Evolutionary conservation across 768 basidiomycete species (phyloP).

Genomic region (Hericium coralloides): DNA sequence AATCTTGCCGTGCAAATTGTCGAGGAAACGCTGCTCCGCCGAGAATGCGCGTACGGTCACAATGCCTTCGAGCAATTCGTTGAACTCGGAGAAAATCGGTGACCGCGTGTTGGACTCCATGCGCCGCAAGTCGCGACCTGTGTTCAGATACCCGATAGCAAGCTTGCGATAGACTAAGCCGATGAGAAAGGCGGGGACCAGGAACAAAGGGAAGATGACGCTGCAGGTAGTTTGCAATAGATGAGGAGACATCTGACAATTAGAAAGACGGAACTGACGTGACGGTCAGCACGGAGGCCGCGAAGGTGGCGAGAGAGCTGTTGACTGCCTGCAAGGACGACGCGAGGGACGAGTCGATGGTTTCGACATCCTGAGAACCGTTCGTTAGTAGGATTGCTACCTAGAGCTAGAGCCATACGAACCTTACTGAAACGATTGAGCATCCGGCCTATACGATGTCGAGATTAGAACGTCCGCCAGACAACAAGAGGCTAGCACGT

Average conservation of each 20-base stretch:
- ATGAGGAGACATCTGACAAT: slow-evolving; percentile 10
- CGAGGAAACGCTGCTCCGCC: slow-evolving; percentile 69
- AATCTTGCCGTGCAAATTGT: slow-evolving; percentile 63
- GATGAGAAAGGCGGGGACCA: slow-evolving; percentile 67
- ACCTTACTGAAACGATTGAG: slow-evolving; percentile 79
- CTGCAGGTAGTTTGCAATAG: slow-evolving; percentile 22
- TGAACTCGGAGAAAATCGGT: slow-evolving; percentile 78
- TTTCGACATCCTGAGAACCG: slow-evolving; percentile 60
- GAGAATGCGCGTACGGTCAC: slow-evolving; percentile 92
- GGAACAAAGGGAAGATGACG: slow-evolving; percentile 73
- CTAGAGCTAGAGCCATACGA: slow-evolving; percentile 1
- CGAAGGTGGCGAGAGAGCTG: slow-evolving; percentile 66
- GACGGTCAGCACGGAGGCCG: slow-evolving; percentile 65
- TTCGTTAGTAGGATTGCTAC: background rate
- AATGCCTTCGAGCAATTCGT: slow-evolving; percentile 78
- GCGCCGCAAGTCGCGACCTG: slow-evolving; percentile 75
- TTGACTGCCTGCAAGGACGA: slow-evolving; percentile 68
- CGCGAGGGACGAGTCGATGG: slow-evolving; percentile 69
- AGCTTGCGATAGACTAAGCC: slow-evolving; percentile 65
- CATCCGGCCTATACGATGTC: slow-evolving; percentile 50
- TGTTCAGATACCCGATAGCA: slow-evolving; percentile 66
- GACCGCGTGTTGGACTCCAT: slow-evolving; percentile 88
- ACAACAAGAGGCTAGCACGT: background rate
- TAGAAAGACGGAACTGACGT: slow-evolving; percentile 34
- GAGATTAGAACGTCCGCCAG: background rate